Evolutionary conservation across 208 protist species (phyloP).

Genomic region (Angomonas ambiguus): DNA sequence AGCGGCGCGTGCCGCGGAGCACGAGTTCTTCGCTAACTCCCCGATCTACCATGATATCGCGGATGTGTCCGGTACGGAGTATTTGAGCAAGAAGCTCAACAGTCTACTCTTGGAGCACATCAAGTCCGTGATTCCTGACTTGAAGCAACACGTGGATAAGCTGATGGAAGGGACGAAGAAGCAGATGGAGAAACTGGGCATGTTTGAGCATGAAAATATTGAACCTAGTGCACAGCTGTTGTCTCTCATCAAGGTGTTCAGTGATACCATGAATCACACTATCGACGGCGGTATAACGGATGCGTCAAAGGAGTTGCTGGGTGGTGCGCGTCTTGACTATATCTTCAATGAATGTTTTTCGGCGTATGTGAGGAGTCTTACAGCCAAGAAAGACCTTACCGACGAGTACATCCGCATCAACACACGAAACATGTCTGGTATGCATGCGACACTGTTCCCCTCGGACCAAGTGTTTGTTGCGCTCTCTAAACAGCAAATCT

Average conservation of each 20-base stretch:
- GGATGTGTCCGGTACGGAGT: slow-evolving; percentile 84
- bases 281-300: slow-evolving; percentile 93
- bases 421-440: slow-evolving; percentile 95
- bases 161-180: slow-evolving; percentile 80
- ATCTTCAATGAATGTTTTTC: slow-evolving; percentile 96
- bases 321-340: slow-evolving; percentile 95
- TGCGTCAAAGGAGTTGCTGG: slow-evolving; percentile 90
- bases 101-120: slow-evolving; percentile 96
- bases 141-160: slow-evolving; percentile 90
- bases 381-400: slow-evolving; percentile 88
- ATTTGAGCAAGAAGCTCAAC: slow-evolving; percentile 90
- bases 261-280: slow-evolving; percentile 82
- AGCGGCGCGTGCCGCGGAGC: slow-evolving; percentile 84
- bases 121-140: slow-evolving; percentile 88
- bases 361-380: slow-evolving; percentile 82
- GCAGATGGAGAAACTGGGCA: slow-evolving; percentile 88
- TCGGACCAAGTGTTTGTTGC: slow-evolving; percentile 96
- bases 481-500: slow-evolving; percentile 94
- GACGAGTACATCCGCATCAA: slow-evolving; percentile 95
- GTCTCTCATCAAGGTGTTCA: slow-evolving; percentile 86
- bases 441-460: slow-evolving; percentile 95
- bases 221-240: slow-evolving; percentile 83
- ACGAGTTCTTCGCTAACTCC: slow-evolving; percentile 92
- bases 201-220: slow-evolving; percentile 78
- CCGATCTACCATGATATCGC: slow-evolving; percentile 89